Evolutionary conservation across 768 basidiomycete species (phyloP).

Genomic region (Sistotremastrum niveocremeum): DNA sequence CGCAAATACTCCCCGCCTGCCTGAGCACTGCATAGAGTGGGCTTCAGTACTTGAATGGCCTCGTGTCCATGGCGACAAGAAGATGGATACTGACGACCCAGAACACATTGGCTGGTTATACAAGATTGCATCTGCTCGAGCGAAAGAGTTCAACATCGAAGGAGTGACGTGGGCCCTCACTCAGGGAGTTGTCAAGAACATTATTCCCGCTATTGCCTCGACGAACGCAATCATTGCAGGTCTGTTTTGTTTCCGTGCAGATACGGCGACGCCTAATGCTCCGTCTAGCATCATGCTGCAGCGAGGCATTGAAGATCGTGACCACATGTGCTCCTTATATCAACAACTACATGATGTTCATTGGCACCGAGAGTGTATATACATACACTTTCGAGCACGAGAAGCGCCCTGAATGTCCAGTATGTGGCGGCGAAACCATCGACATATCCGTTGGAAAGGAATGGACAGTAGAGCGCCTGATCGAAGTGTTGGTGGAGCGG

Average conservation of each 20-base stretch:
- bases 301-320: constrained; percentile 98
- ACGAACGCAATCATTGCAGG: constrained; percentile 98
- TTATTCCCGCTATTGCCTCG: constrained; percentile 96
- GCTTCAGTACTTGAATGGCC: constrained; percentile 99
- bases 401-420: constrained; percentile 85
- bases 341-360: constrained; percentile 98
- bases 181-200: constrained; percentile 98
- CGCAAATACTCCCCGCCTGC: constrained; percentile 93
- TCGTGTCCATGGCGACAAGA: constrained; percentile 83
- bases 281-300: constrained; percentile 79
- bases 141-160: constrained; percentile 91
- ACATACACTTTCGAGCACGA: constrained; percentile 97
- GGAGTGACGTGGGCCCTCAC: constrained; percentile 97
- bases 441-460: constrained; percentile 58
- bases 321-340: constrained; percentile 89
- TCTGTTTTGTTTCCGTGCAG: constrained; percentile 17
- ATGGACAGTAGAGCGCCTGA: constrained; percentile 72
- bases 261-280: constrained; percentile 2
- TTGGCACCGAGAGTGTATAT: constrained; percentile 92
- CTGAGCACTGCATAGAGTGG: constrained; percentile 99
- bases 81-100: constrained; percentile 94
- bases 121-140: constrained; percentile 63
- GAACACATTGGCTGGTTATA: constrained; percentile 95
- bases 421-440: constrained; percentile 85
- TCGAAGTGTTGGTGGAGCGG: constrained; percentile 75